A percentile compares a stretch with the other conserved stretches of the same genome.
Evolutionary conservation across 495 filamentous ascomycete species (phyloP).

Genomic region (Aspergillus steynii): DNA sequence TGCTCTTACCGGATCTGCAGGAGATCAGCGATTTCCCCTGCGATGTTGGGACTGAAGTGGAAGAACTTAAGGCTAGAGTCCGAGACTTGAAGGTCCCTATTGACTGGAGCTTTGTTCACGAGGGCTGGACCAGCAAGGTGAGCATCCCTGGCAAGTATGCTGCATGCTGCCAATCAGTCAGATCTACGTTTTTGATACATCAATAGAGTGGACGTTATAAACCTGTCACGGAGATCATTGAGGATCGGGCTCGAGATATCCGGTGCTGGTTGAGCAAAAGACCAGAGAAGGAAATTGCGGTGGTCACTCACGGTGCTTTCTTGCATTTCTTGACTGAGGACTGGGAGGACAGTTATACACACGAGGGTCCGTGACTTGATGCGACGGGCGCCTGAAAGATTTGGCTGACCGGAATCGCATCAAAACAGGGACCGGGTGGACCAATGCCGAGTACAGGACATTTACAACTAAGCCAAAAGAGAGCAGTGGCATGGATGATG

Average conservation of each 20-base stretch:
- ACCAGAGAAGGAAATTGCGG: constrained; percentile 53
- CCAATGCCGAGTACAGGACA: constrained; percentile 69
- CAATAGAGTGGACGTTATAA: constrained; percentile 46
- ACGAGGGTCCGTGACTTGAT: constrained; percentile 37
- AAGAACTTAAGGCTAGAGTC: constrained; percentile 58
- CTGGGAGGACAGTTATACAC: constrained; percentile 54
- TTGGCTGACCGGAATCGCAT: not conserved
- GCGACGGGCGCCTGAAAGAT: not conserved
- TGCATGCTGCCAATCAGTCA: not conserved
- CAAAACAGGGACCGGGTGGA: constrained; percentile 67
- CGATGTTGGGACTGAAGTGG: constrained; percentile 60
- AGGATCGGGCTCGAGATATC: constrained; percentile 55
- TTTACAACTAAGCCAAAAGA: constrained; percentile 56
- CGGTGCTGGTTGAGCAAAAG: constrained; percentile 57
- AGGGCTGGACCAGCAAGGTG: constrained; percentile 63
- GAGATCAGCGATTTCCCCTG: constrained; percentile 69
- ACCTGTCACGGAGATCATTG: constrained; percentile 50
- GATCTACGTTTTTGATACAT: not conserved
- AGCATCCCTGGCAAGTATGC: not conserved
- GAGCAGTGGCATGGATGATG: constrained; percentile 38
- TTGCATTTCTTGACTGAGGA: constrained; percentile 73
- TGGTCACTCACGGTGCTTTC: constrained; percentile 63
- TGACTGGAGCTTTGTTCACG: constrained; percentile 52
- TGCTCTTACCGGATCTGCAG: constrained; percentile 70
- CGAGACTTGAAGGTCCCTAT: constrained; percentile 41